phyloP scores from a whole-genome alignment of 805 yeast species.

The Teunomyces tritomae region DNA sequence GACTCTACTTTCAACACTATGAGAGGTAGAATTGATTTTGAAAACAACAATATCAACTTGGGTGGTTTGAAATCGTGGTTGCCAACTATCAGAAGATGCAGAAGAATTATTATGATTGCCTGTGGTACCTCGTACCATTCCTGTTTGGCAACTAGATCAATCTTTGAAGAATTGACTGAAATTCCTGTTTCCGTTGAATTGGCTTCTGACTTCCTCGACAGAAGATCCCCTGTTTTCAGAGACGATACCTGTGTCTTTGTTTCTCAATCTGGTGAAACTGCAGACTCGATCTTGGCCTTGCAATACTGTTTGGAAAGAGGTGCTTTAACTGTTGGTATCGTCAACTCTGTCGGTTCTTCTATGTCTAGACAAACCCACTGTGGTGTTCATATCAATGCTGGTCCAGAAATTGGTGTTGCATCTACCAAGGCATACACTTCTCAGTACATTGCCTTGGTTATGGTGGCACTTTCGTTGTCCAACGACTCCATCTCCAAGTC shows the following conservation, averaged over 20 bases:
- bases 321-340: constrained; percentile 96
- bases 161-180: constrained; percentile 94
- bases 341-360: constrained; percentile 94
- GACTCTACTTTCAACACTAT: constrained; percentile 97
- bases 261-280: constrained; percentile 98
- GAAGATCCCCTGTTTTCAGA: constrained; percentile 95
- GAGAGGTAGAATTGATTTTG: constrained; percentile 98
- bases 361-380: constrained; percentile 97
- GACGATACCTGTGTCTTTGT: constrained; percentile 97
- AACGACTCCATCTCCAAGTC: constrained; percentile 81
- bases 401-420: constrained; percentile 99
- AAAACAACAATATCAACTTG: constrained; percentile 66
- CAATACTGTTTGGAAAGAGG: constrained; percentile 96
- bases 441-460: constrained; percentile 93
- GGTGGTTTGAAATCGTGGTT: constrained; percentile 89
- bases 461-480: constrained; percentile 93
- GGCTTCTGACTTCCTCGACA: constrained; percentile 92
- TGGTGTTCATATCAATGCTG: constrained; percentile 99
- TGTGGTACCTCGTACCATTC: constrained; percentile 99
- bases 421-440: constrained; percentile 99
- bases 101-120: constrained; percentile 96
- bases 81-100: constrained; percentile 86
- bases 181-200: constrained; percentile 90
- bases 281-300: constrained; percentile 92
- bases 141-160: constrained; percentile 93